Evolutionary conservation across 768 basidiomycete species (phyloP).

Genomic region (Kwoniella sp.): DNA sequence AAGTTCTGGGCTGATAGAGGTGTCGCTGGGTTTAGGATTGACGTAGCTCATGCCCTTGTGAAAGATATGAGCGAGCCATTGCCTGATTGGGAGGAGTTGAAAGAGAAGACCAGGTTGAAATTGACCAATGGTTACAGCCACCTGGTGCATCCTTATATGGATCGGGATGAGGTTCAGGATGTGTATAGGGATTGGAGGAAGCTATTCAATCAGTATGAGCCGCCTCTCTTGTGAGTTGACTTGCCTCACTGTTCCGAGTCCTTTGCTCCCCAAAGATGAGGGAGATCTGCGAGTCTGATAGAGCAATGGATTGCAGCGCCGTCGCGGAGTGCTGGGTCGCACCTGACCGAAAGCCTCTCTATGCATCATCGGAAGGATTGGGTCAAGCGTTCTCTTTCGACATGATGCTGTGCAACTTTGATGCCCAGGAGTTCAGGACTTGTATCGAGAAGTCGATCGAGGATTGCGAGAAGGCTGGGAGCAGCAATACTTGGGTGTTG

Average conservation of each 20-base stretch:
- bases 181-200: conserved; percentile 45
- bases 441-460: conserved; percentile 29
- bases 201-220: conserved; percentile 47
- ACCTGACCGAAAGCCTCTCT: conserved; percentile 37
- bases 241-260: too few species aligned
- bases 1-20: conserved; percentile 48
- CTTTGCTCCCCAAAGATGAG: too few species aligned
- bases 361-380: conserved; percentile 41
- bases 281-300: too few species aligned
- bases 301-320: conserved; percentile 37
- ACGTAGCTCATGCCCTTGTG: conserved; percentile 44
- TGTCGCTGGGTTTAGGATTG: conserved; percentile 44
- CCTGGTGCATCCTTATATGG: conserved; percentile 33
- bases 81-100: conserved; percentile 25
- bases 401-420: conserved; percentile 39
- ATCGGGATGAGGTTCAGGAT: conserved; percentile 41
- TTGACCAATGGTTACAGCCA: conserved; percentile 28
- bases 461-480: conserved; percentile 22
- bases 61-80: conserved; percentile 40
- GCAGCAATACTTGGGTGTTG: conserved; percentile 44
- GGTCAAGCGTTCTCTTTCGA: conserved; percentile 51
- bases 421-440: conserved; percentile 25
- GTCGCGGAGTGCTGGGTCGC: conserved; percentile 50
- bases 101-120: conserved; percentile 20
- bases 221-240: conserved; percentile 42